Evolutionary conservation across 257 asterid genomes (phyloP).

Genomic region (Capsicum chinense): DNA sequence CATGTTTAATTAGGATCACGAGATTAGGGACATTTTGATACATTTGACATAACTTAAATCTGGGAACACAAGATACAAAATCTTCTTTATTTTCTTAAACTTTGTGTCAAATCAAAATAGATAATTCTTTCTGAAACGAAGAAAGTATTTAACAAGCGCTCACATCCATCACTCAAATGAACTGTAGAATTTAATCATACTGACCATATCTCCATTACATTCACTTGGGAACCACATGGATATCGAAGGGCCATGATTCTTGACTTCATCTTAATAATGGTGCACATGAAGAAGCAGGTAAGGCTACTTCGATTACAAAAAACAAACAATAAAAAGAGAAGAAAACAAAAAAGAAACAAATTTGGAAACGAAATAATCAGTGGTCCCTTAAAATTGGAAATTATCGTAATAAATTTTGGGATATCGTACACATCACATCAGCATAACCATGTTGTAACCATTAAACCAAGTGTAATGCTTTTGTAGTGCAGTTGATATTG

Average conservation of each 20-base stretch:
- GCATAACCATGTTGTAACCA: background rate
- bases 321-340: background rate
- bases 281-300: background rate
- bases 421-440: background rate
- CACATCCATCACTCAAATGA: background rate
- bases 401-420: background rate
- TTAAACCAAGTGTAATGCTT: background rate
- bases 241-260: slow-evolving; percentile 3
- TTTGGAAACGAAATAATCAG: background rate
- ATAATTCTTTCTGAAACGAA: too few species aligned
- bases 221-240: background rate
- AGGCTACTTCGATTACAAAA: background rate
- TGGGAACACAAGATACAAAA: too few species aligned
- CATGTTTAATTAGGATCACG: too few species aligned
- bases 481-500: slow-evolving; percentile 3
- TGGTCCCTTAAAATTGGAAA: background rate
- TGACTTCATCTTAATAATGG: slow-evolving; percentile 2
- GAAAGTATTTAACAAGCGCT: background rate
- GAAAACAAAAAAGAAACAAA: background rate
- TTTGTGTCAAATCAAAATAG: too few species aligned
- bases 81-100: too few species aligned
- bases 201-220: background rate
- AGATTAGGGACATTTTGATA: too few species aligned
- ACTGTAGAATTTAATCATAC: background rate
- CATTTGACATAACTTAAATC: too few species aligned